Evolutionary conservation across 305 asterid species (phyloP), one percentile per base, ranked within the genome.

Genomic region (Euphrasia arctica): DNA sequence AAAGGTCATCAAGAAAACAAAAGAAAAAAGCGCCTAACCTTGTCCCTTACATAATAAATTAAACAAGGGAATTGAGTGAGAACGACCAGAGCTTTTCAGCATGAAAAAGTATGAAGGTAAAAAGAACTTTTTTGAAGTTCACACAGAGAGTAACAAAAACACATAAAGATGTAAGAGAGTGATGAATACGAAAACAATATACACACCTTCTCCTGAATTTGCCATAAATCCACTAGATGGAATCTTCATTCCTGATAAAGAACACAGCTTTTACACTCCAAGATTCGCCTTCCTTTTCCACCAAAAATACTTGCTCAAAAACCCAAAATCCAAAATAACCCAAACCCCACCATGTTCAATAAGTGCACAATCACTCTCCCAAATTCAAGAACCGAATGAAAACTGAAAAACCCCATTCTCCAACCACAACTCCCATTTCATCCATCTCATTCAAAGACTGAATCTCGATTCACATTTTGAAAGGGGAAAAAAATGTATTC

Each of bases 131-230:
- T 12, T 8, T 31, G 22, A 47, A 47, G 7, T 2, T 47, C 52
- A 47, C 6, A 47, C 22, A 18, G 22, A 18, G 22, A 18, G 22
- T 4, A 47, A 47, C 11, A 1, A 12, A 11, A 2, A 10, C n/a
- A 47, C 11, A 10, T 2, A 9, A 5, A 11, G n/a, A 43, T 43
- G 49, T 1, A 43, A 43, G 49, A 11, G n/a, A 10, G 11, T 3
- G 12, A 45, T 45, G 50, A 45, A 45, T 45, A 41, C 29, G 8
- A 43, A 74, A 18, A 18, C 22, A 18, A 18, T 18, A 18, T 18
- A 66, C 83, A 66, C 47, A 92, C 98, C 97, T 87, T 92, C 96
- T 59, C 75, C 94, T 50, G 98, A 71, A 82, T 80, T 91, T 65
- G 87, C 76, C 77, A 80, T 60, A 76, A 75, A 85, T 60, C 91